Conservation (phyloP, 257 asterid species). For the Forsythia viridissima region DNA sequence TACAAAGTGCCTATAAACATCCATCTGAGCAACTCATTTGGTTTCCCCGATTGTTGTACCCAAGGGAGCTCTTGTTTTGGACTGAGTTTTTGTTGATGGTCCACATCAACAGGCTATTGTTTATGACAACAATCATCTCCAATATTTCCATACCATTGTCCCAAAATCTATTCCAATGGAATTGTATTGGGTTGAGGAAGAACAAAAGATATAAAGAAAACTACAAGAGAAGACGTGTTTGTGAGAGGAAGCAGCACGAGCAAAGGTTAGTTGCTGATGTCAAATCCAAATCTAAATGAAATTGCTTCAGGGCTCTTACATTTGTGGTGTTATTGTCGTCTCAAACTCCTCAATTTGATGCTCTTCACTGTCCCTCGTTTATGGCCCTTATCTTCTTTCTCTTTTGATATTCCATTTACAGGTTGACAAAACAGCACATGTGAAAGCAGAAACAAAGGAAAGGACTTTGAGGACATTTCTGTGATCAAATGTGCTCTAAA, state of each 20-base stretch:
- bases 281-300: background rate
- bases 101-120: slow-evolving; percentile 65
- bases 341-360: background rate
- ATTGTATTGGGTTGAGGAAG: slow-evolving; percentile 82
- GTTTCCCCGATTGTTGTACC: slow-evolving; percentile 74
- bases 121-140: slow-evolving; percentile 67
- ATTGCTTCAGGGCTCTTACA: background rate
- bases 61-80: slow-evolving; percentile 70
- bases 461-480: slow-evolving; percentile 72
- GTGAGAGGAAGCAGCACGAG: slow-evolving; percentile 68
- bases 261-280: slow-evolving; percentile 57
- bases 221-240: slow-evolving; percentile 72
- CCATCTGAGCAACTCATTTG: slow-evolving; percentile 30
- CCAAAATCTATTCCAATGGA: slow-evolving; percentile 54
- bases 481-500: slow-evolving; percentile 37
- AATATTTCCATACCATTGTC: slow-evolving; percentile 83
- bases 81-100: slow-evolving; percentile 97
- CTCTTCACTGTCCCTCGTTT: slow-evolving; percentile 3
- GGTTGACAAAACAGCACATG: slow-evolving; percentile 73
- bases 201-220: slow-evolving; percentile 45
- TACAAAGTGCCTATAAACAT: slow-evolving; percentile 20
- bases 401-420: slow-evolving; percentile 35
- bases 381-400: slow-evolving; percentile 2
- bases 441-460: slow-evolving; percentile 73
- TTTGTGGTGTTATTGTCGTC: slow-evolving; percentile 5